A percentile compares a stretch with the other conserved stretches of the same genome.
phyloP scores from a whole-genome alignment of 2,329 filamentous ascomycete species.

The Salinomyces thailandicus region DNA sequence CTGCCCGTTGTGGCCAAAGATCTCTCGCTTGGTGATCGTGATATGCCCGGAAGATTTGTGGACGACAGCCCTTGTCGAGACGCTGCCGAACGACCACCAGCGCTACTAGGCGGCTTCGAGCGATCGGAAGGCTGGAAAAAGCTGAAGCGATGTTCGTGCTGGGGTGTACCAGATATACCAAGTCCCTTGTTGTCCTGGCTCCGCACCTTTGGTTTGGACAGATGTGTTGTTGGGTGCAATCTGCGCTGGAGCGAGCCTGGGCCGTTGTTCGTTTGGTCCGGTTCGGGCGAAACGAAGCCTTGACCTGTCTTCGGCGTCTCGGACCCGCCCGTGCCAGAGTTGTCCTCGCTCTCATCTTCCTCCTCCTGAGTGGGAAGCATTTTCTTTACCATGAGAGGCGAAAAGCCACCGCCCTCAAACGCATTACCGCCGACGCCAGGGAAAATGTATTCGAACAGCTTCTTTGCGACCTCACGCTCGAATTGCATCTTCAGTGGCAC shows the following conservation, averaged over 20 bases:
- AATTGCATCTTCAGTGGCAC: conserved; percentile 90
- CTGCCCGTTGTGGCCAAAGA: conserved; percentile 21
- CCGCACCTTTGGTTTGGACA: conserved; percentile 25
- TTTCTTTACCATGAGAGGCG: conserved; percentile 50
- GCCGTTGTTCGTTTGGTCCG: conserved; percentile 30
- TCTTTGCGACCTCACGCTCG: conserved; percentile 84
- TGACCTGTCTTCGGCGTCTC: conserved; percentile 2
- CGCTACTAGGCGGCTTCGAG: conserved; percentile 15
- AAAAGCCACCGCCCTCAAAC: conserved; percentile 45
- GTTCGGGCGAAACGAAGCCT: conserved; percentile 4
- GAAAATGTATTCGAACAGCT: conserved; percentile 94
- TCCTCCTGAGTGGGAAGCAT: conserved; percentile 38
- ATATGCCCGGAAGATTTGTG: conserved; percentile 16
- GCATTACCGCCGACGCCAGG: conserved; percentile 57
- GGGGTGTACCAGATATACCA: conserved; percentile 19
- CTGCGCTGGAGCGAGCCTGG: conserved; percentile 71
- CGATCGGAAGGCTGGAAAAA: conserved; percentile 33
- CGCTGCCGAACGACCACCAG: conserved; percentile 11
- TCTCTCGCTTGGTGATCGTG: conserved; percentile 23
- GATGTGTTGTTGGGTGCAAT: conserved; percentile 67
- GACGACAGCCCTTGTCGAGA: conserved; percentile 17
- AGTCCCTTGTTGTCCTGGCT: conserved; percentile 21
- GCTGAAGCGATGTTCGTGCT: conserved; percentile 30
- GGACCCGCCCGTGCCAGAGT: conserved; percentile 11
- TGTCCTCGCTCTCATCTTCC: conserved; percentile 39